Evolutionary conservation across 225 moss, liverwort and hornwort species (phyloP), one percentile per base, ranked within the genome.

Genomic region (Ulota crispa): DNA sequence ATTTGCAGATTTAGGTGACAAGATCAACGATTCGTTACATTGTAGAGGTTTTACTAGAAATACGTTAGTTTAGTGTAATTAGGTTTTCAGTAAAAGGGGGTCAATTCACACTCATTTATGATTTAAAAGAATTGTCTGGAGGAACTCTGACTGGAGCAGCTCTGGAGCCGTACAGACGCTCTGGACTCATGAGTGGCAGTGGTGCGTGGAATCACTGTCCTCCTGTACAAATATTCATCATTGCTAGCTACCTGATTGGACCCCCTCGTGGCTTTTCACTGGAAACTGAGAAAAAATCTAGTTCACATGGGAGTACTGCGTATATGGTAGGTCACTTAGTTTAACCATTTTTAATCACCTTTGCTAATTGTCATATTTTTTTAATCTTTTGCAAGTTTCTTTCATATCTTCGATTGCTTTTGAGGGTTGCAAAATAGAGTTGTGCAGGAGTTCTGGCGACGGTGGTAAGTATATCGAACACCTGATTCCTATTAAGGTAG

Each of bases 181-280:
- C 28, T 30, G 54, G 77, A 26, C 20, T 75, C 68, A 81, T 67
- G 74, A 81, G 68, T 67, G 59, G 41, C 50, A 74, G 28, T 82
- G 45, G 86, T 39, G 79, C 41, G 60, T 64, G n/a, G 50, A 57
- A 80, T 83, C 65, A 72, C 72, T 76, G 83, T 71, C 57, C 39
- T 70, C 10, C 14, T 64, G 79, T 80, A 76, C 76, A n/a, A 72
- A 31, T 26, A 76, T 36, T 43, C 32, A 27, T 61, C 42, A 66
- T 72, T 60, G 69, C 75, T 50, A 75, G 79, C 59, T 70, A 75
- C 75, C 57, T 83, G 75, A 79, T 83, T 86, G 81, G 28, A 59
- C 4, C 81, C 64, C 65, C 65, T 81, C 59, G 32, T 36, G 80
- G 64, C 27, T 76, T 76, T 80, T 20, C 15, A 14, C 45, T 70